Evolutionary conservation across 2,329 filamentous ascomycete genomes (phyloP).

Genomic region (Chaetomium sp.): DNA sequence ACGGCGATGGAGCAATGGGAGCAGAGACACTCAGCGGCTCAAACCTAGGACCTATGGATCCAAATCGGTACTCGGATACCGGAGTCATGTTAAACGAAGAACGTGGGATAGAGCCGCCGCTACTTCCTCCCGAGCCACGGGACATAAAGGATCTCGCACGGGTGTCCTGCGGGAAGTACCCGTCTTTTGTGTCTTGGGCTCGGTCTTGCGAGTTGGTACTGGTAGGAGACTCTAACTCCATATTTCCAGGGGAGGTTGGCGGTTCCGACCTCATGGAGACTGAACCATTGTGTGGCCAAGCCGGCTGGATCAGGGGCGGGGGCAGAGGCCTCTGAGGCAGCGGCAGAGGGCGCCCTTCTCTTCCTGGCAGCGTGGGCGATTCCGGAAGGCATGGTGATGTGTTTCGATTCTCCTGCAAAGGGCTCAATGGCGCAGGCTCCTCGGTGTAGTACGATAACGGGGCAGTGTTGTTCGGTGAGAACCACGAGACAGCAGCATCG

Average conservation of each 20-base stretch:
- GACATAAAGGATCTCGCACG: constrained; percentile 2
- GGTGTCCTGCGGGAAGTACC: not conserved
- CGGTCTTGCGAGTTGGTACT: not conserved
- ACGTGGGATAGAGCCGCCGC: not conserved
- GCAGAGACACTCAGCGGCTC: not conserved
- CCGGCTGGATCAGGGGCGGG: constrained; percentile 8
- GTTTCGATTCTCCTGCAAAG: not conserved
- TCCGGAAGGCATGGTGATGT: constrained; percentile 9
- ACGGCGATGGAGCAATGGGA: not conserved
- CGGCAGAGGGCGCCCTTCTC: not conserved
- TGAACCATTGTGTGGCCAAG: constrained; percentile 17
- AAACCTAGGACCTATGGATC: not conserved
- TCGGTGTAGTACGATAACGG: not conserved
- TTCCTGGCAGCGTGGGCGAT: constrained; percentile 14
- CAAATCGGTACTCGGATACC: not conserved
- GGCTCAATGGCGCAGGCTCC: not conserved
- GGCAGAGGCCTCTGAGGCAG: constrained; percentile 13
- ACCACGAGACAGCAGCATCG: not conserved
- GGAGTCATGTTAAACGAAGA: constrained; percentile 2
- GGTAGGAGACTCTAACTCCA: constrained; percentile 7
- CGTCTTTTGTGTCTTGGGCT: not conserved
- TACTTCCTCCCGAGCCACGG: not conserved
- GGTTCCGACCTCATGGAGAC: constrained; percentile 19
- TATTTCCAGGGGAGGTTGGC: not conserved
- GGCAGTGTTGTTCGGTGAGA: not conserved